Conservation (phyloP, 2,329 filamentous ascomycete genomes). For the Tolypocladium nubicola region DNA sequence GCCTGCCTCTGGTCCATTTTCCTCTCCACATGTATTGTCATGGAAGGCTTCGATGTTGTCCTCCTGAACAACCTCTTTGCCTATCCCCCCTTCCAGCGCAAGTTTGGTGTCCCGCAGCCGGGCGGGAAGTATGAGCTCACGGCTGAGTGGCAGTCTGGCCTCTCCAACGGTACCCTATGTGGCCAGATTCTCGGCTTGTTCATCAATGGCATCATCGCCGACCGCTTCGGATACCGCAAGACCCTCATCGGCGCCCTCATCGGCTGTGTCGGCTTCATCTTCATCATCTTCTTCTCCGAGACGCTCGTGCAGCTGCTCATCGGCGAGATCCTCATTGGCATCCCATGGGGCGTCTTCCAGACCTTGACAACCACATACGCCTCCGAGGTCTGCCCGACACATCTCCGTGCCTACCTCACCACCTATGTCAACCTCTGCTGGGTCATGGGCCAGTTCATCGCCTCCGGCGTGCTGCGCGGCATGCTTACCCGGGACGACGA, state of each 20-base stretch:
- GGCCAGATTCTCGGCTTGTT: constrained; percentile 42
- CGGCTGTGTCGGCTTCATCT: constrained; percentile 31
- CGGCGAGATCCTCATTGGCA: constrained; percentile 34
- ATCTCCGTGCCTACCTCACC: constrained; percentile 37
- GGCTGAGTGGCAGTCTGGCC: constrained; percentile 40
- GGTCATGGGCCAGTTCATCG: constrained; percentile 36
- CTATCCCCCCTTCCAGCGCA: constrained; percentile 25
- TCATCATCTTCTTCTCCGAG: constrained; percentile 36
- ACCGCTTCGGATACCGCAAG: constrained; percentile 34
- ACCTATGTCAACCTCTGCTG: constrained; percentile 40
- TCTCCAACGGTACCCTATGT: constrained; percentile 35
- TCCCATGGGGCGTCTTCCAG: constrained; percentile 37
- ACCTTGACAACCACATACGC: constrained; percentile 37
- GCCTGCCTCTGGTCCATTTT: constrained; percentile 26
- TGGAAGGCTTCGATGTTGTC: constrained; percentile 29
- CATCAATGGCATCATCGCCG: constrained; percentile 35
- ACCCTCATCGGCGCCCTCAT: constrained; percentile 33
- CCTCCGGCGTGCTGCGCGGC: constrained; percentile 29
- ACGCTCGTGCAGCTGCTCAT: constrained; percentile 28
- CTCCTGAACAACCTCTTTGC: constrained; percentile 30
- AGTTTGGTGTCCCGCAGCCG: constrained; percentile 23
- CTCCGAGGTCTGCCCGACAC: constrained; percentile 32
- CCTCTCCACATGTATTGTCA: constrained; percentile 25
- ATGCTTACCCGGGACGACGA: constrained; percentile 25
- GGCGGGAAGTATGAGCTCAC: constrained; percentile 34